Evolutionary conservation across 176 grass and related monocot species (phyloP).

Genomic region (Oryza rufipogon): DNA sequence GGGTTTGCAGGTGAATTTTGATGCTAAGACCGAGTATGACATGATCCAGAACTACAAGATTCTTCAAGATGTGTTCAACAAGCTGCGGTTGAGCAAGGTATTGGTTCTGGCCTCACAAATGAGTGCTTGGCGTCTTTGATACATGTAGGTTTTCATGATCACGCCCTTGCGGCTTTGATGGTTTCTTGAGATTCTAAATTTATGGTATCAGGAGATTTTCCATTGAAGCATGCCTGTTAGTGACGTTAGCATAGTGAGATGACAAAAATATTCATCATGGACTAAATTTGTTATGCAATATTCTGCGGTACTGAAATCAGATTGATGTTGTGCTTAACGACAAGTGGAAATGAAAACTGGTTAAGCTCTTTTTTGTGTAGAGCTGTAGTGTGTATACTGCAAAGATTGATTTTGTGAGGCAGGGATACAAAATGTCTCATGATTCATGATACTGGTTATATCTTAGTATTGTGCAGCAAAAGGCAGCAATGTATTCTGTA

Average conservation of each 20-base stretch:
- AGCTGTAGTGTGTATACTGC: neutral
- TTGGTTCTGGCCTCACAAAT: neutral
- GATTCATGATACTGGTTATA: neutral
- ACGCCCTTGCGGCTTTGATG: neutral
- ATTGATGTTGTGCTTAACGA: neutral
- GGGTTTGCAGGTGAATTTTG: constrained; percentile 80
- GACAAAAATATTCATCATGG: neutral
- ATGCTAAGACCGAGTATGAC: constrained; percentile 91
- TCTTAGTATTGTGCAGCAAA: neutral
- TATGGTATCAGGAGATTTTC: too few relatives aligned
- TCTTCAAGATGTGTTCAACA: constrained; percentile 91
- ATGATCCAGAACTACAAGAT: constrained; percentile 98
- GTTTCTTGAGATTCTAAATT: neutral
- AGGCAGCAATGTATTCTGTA: neutral
- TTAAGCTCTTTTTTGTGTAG: neutral
- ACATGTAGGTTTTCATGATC: neutral
- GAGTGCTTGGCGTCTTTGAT: neutral
- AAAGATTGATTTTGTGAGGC: neutral
- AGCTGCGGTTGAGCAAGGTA: constrained; percentile 75
- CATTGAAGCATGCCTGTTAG: neutral
- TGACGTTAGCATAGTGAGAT: neutral
- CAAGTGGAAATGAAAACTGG: neutral
- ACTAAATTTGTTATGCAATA: neutral
- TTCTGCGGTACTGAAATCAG: neutral
- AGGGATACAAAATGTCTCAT: neutral